Evolutionary conservation across 768 basidiomycete species (phyloP).

Genomic region (Russula foetens): DNA sequence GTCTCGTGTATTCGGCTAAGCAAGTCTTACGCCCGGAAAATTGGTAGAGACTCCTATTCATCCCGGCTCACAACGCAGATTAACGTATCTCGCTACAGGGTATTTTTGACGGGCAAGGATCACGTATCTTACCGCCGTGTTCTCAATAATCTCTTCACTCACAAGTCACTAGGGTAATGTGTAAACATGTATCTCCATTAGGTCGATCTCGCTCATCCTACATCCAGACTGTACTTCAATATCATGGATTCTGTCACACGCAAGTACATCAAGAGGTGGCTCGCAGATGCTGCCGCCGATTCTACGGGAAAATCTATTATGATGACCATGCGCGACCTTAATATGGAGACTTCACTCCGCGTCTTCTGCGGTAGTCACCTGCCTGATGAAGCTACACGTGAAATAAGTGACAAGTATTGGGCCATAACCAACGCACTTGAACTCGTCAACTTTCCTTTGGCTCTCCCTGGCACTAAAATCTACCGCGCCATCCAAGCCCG

Average conservation of each 20-base stretch:
- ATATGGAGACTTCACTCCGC: slow-evolving; percentile 94
- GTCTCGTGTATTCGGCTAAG: slow-evolving; percentile 89
- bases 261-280: slow-evolving; percentile 68
- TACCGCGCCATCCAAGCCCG: slow-evolving; percentile 89
- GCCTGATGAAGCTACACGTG: slow-evolving; percentile 63
- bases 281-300: slow-evolving; percentile 43
- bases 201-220: not conserved
- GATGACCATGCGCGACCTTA: slow-evolving; percentile 87
- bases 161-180: slow-evolving; percentile 79
- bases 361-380: slow-evolving; percentile 95
- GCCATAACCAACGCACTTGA: slow-evolving; percentile 90
- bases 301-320: slow-evolving; percentile 56
- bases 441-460: slow-evolving; percentile 96
- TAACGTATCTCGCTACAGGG: slow-evolving; percentile 43
- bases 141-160: slow-evolving; percentile 88
- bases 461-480: slow-evolving; percentile 93
- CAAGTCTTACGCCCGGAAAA: slow-evolving; percentile 77
- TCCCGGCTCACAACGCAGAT: not conserved
- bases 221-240: slow-evolving; percentile 63
- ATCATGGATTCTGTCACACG: slow-evolving; percentile 82
- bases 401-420: slow-evolving; percentile 95
- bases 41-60: slow-evolving; percentile 44
- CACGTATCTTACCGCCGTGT: slow-evolving; percentile 93
- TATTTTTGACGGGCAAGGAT: slow-evolving; percentile 91
- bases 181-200: not conserved